Percentiles rank a stretch among this genome's conserved stretches.
These are phyloP conservation scores for Trichosporon sp. DNA, from an alignment of 1,284 basidiomycete species.

Conservation along the genomic window DNA sequence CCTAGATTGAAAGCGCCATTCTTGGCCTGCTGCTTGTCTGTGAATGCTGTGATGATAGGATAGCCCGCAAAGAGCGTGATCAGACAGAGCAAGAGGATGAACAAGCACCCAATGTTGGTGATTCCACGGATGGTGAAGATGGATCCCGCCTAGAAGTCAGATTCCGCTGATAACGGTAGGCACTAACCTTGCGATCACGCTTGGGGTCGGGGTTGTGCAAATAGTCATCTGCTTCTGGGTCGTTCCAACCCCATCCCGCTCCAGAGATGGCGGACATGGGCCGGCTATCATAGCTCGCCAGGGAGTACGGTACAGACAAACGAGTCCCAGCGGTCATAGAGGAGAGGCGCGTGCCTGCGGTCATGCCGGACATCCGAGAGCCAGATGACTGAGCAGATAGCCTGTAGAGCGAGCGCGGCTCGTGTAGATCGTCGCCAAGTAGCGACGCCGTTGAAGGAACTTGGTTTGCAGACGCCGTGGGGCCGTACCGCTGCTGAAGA, in stretches of 20 bases:
- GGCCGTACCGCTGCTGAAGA: conserved; percentile 28
- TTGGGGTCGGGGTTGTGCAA: conserved; percentile 54
- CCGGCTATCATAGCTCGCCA: neutral
- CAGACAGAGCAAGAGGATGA: conserved; percentile 58
- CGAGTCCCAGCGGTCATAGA: neutral
- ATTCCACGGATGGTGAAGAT: conserved; percentile 68
- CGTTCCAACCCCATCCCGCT: conserved; percentile 21
- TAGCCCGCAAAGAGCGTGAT: conserved; percentile 61
- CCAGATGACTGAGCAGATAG: neutral
- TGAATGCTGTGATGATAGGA: conserved; percentile 46
- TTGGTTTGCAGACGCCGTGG: conserved; percentile 27
- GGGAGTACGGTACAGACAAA: neutral
- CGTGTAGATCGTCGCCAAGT: conserved; percentile 18
- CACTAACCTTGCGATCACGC: conserved; percentile 55
- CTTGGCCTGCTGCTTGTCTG: conserved; percentile 30
- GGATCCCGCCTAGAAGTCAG: conserved; percentile 53
- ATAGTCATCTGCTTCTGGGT: conserved; percentile 49
- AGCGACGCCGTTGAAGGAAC: conserved; percentile 25
- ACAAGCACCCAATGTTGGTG: conserved; percentile 68
- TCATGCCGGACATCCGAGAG: conserved; percentile 9
- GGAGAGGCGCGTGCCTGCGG: neutral
- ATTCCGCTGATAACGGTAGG: conserved; percentile 21
- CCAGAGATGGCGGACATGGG: conserved; percentile 5
- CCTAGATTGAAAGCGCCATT: conserved; percentile 55
- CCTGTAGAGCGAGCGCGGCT: neutral